Evolutionary conservation across 805 yeast genomes (phyloP).

Genomic region (Barnettozyma siamensis): DNA sequence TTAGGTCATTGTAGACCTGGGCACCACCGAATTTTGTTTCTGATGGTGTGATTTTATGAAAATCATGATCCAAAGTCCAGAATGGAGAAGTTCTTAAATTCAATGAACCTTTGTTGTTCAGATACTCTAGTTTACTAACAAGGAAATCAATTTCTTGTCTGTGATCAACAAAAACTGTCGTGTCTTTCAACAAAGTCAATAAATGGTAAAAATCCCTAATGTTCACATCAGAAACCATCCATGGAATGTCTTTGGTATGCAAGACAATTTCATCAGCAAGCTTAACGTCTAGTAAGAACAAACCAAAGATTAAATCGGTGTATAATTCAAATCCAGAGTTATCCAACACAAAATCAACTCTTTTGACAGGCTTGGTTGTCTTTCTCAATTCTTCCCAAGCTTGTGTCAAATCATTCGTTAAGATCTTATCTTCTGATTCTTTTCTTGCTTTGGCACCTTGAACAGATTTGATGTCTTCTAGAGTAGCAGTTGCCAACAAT

Average conservation of each 20-base stretch:
- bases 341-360: slow-evolving; percentile 82
- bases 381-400: slow-evolving; percentile 53
- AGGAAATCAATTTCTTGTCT: slow-evolving; percentile 43
- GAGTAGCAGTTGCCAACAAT: slow-evolving; percentile 76
- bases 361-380: slow-evolving; percentile 18
- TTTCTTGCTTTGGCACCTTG: slow-evolving; percentile 89
- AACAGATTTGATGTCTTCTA: slow-evolving; percentile 83
- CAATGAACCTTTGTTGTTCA: slow-evolving; percentile 42
- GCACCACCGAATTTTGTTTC: slow-evolving; percentile 55
- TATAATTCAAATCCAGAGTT: slow-evolving; percentile 94
- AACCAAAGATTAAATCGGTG: slow-evolving; percentile 67
- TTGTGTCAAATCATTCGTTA: slow-evolving; percentile 64
- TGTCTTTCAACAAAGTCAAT: slow-evolving; percentile 49
- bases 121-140: slow-evolving; percentile 38
- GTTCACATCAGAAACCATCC: slow-evolving; percentile 97
- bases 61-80: slow-evolving; percentile 82
- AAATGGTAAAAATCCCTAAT: slow-evolving; percentile 67
- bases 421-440: slow-evolving; percentile 70
- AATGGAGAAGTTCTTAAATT: slow-evolving; percentile 56
- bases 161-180: slow-evolving; percentile 42
- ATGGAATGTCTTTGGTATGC: slow-evolving; percentile 88
- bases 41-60: slow-evolving; percentile 55
- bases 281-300: slow-evolving; percentile 67
- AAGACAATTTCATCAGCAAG: slow-evolving; percentile 59
- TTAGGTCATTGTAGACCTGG: slow-evolving; percentile 54